Evolutionary conservation across 768 basidiomycete species (phyloP), one percentile per base, ranked within the genome.

Genomic region (Hypholoma fasciculare): DNA sequence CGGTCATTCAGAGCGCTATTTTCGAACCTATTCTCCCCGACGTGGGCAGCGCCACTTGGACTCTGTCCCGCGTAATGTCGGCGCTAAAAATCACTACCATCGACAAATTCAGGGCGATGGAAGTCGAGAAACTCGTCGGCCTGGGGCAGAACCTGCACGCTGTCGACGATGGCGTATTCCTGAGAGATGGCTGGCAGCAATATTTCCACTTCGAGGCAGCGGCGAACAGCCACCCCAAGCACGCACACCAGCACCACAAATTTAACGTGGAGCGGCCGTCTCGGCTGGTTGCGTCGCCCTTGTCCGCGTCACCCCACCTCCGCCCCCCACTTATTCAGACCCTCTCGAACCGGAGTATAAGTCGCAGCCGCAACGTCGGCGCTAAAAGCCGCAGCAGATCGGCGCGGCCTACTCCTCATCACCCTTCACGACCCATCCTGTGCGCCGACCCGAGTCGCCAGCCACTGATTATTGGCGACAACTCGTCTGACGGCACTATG

Each of bases 391-490:
- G 56, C 11, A 57, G 56, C 48, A 36, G 26, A 20, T 49, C 49
- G 17, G 19, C 37, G 5, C 39, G 38, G 30, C 56, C 38, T 7
- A 7, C 37, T 36, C 40, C 8, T 0, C 14, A 37, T 19, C 23
- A 20, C 3, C 12, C 30, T 30, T 17, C 39, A 44, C 48, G 49
- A 1, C 36, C 50, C 26, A 26, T 39, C n/a, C 20, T 47, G 34
- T 46, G 30, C 13, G 49, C 49, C 9, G 56, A 57, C 23, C 60
- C 69, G n/a, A 66, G 69, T 38, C 72, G 79, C 20, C 89, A 92
- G 59, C 87, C 89, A 1, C 74, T 92, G 55, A 84, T 92, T 58
- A 88, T 92, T 49, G 90, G 90, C 7, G 90, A 92, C 69, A 84
- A 83, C 49, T 78, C 80, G 20, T 81, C 76, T 58, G 87, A 91